Evolutionary conservation across 2,329 filamentous ascomycete species (phyloP), one percentile per base, ranked within the genome.

Genomic region (Penicillium hesseltinei): DNA sequence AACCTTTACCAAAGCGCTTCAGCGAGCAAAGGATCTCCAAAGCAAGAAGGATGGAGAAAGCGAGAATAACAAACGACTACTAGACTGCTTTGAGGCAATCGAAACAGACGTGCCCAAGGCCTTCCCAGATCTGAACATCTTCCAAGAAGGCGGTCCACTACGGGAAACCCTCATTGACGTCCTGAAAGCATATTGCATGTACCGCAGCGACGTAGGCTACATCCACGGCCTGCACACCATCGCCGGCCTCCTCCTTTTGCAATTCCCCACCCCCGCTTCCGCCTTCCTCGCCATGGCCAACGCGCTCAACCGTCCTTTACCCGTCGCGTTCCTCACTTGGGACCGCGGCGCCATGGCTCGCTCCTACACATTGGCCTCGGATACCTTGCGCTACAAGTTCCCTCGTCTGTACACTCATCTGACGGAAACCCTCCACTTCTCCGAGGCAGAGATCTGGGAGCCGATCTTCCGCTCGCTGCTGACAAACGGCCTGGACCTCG

Each of bases 151-250:
- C 15, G 80, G 79, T 7, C 82, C 83, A 2, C 71, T 85, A 25
- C 81, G 84, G 59, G 74, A 81, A 33, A 80, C 80, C 15, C 75
- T 88, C 23, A 74, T 83, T 25, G 79, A 87, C 66, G 80, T 88
- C 10, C 78, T 86, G 59, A 79, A 85, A 62, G 84, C 85, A 29
- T 87, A 87, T 69, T 80, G 82, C 10, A 83, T 84, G 75, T 88
- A 88, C 69, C 82, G 85, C 60, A 81, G 81, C 49, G 84, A 87
- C 63, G 81, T 87, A 39, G 83, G 84, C 52, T 86, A 85, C 61
- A 78, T 83, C 52, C 79, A 80, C 62, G 83, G 84, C 54, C 81
- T 84, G 57, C 84, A 86, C 51, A 79, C 82, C 42, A 80, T 84
- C 56, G 84, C 84, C 23, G 85, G 81, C 9, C 74, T 86, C 6